These are phyloP conservation scores for Ustilago tritici DNA, from an alignment of 1,284 basidiomycete species.

Conservation along the genomic window DNA sequence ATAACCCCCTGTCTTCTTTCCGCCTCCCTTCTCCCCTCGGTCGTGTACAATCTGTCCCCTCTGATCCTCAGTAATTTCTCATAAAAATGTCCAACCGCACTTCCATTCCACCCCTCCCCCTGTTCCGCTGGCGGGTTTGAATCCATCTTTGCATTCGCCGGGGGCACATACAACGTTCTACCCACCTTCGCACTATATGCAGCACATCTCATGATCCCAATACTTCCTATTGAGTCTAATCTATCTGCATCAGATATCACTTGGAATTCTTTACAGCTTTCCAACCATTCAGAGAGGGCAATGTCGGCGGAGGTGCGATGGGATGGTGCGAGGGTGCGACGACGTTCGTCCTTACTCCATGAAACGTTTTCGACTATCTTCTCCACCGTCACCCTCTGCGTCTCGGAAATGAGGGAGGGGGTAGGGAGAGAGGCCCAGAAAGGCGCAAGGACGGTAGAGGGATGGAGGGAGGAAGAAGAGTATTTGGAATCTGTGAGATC, in stretches of 20 bases:
- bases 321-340: neutral
- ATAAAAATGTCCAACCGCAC: constrained; percentile 85
- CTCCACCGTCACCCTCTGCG: constrained; percentile 61
- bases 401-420: neutral
- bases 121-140: constrained; percentile 53
- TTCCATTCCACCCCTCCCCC: constrained; percentile 71
- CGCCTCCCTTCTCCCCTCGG: constrained; percentile 78
- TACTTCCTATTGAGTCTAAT: constrained; percentile 89
- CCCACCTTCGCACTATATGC: constrained; percentile 81
- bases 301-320: constrained; percentile 18
- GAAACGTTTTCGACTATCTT: constrained; percentile 83
- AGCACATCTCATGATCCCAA: constrained; percentile 86
- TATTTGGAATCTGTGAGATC: constrained; percentile 90
- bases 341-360: constrained; percentile 82
- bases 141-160: constrained; percentile 36
- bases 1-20: constrained; percentile 77
- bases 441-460: constrained; percentile 14
- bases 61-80: constrained; percentile 74
- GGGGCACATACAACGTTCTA: constrained; percentile 76
- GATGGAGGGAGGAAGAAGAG: constrained; percentile 21
- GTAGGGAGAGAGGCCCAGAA: constrained; percentile 20
- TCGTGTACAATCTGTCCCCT: constrained; percentile 72
- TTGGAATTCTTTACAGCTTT: constrained; percentile 81
- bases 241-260: constrained; percentile 94
- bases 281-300: constrained; percentile 76